Base-by-base conservation (phyloP, 1,284 basidiomycete genomes). In the Cronartium quercuum region DNA sequence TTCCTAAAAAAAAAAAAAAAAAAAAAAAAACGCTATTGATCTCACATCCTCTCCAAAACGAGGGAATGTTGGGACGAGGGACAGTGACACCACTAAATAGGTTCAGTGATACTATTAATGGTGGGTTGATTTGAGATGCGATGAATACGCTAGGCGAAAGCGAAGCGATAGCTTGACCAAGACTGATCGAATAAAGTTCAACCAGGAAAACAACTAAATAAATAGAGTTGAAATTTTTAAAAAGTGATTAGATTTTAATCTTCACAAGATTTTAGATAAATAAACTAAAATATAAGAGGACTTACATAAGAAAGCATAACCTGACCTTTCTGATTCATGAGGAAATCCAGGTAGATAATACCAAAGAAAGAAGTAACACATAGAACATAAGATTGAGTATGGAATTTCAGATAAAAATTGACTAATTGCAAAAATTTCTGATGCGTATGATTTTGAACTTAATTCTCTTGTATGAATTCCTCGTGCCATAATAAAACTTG, bases 391-490 rank as follows among this genome's bases (percentile, higher is more conserved):
- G 9, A 55, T 21, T 6, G 64, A 66, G 83, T 91, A 90, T 0
- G 90, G 92, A 77, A 91, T 86, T 82, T 94, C 92, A 69, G 91
- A 89, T n/a, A 91, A 81, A 55, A 94, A 84, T 80, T 93, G 91
- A 7, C 88, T 88, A 64, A 91, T 86, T 12, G 91, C 90, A 80
- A 94, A 94, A 64, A 91, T 89, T 75, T 87, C 87, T 0, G 89
- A 88, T 0, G 88, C 89, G 81, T 91, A 91, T 77, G 85, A 85
- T 80, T 84, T 84, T 58, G 83, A 83, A n/a, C 80, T 82, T 0
- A 82, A 79, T 77, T 88, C 88, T 82, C 90, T 86, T 77, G 90
- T 86, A 81, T 89, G 89, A 47, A 86, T 87, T 67, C 83, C 84
- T 81, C 92, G 85, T 76, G 90, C 90, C 82, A 88, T 84, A 79